phyloP scores from a whole-genome alignment of 768 basidiomycete species.

The Trametes coccinea region DNA sequence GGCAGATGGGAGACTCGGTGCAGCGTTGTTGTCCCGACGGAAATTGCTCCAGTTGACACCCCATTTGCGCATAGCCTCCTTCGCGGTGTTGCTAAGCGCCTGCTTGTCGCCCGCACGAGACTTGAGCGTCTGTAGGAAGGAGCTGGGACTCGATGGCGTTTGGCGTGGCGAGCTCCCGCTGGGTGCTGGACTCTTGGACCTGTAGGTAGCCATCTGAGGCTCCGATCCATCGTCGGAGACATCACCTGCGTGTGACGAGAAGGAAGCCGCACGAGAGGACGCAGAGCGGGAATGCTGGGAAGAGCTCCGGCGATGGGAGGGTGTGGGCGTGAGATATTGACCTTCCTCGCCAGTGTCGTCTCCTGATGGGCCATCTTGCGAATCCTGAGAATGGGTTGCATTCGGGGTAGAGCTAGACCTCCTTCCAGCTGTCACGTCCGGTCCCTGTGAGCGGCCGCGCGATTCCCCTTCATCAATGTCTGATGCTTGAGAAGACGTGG shows the following conservation, averaged over 20 bases:
- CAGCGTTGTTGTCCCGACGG: slow-evolving; percentile 48
- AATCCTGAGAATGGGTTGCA: background rate
- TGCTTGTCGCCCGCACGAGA: slow-evolving; percentile 82
- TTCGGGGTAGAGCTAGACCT: slow-evolving; percentile 21
- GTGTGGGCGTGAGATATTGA: slow-evolving; percentile 15
- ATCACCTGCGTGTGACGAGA: slow-evolving; percentile 37
- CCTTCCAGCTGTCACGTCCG: slow-evolving; percentile 10
- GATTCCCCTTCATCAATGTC: slow-evolving; percentile 8
- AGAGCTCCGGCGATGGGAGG: slow-evolving; percentile 6
- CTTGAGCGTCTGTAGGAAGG: slow-evolving; percentile 79
- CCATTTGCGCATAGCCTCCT: slow-evolving; percentile 92
- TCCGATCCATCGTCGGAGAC: slow-evolving; percentile 36
- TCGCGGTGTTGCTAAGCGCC: slow-evolving; percentile 79
- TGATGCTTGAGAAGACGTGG: background rate
- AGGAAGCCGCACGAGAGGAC: slow-evolving; percentile 38
- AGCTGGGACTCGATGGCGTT: slow-evolving; percentile 44
- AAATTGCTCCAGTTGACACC: slow-evolving; percentile 75
- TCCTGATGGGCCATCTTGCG: slow-evolving; percentile 1
- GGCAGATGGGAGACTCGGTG: slow-evolving; percentile 17
- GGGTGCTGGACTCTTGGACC: slow-evolving; percentile 22
- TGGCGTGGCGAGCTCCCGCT: slow-evolving; percentile 21
- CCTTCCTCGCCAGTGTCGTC: slow-evolving; percentile 3
- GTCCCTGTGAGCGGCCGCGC: slow-evolving; percentile 18
- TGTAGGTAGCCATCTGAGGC: slow-evolving; percentile 23
- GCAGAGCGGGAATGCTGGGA: slow-evolving; percentile 36